A percentile compares a stretch with the other conserved stretches of the same genome.
Evolutionary conservation across 1,284 basidiomycete species (phyloP).

Genomic region (Irpex sp.): DNA sequence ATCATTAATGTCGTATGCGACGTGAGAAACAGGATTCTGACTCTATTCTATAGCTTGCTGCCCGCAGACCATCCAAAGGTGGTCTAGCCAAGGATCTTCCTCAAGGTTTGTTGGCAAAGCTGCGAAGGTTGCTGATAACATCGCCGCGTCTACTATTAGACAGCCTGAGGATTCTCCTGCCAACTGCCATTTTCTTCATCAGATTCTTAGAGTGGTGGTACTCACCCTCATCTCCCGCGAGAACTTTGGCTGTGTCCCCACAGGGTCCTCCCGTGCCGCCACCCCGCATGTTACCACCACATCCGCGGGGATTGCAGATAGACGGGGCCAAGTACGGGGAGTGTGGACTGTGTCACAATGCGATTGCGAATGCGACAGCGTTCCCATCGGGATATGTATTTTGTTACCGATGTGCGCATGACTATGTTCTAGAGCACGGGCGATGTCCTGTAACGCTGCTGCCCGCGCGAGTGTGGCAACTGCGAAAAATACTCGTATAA

Average conservation of each 20-base stretch:
- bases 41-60: constrained; percentile 24
- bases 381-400: constrained; percentile 93
- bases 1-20: constrained; percentile 4
- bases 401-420: constrained; percentile 91
- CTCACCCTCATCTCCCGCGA: constrained; percentile 86
- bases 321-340: constrained; percentile 64
- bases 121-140: constrained; percentile 41
- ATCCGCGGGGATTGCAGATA: constrained; percentile 58
- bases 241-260: constrained; percentile 53
- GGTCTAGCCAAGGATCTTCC: constrained; percentile 22
- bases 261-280: constrained; percentile 69
- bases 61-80: constrained; percentile 15
- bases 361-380: constrained; percentile 85
- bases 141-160: constrained; percentile 65
- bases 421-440: constrained; percentile 73
- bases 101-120: constrained; percentile 32
- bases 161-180: constrained; percentile 78
- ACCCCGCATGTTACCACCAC: constrained; percentile 67
- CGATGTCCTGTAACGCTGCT: constrained; percentile 86
- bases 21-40: not conserved
- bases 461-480: constrained; percentile 69
- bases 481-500: constrained; percentile 83
- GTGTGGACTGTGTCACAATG: constrained; percentile 78
- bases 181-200: constrained; percentile 92
- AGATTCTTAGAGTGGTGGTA: constrained; percentile 99